These are phyloP conservation scores for Starmerella sirachaensis DNA, from an alignment of 805 yeast genomes.

Conservation along the genomic window DNA sequence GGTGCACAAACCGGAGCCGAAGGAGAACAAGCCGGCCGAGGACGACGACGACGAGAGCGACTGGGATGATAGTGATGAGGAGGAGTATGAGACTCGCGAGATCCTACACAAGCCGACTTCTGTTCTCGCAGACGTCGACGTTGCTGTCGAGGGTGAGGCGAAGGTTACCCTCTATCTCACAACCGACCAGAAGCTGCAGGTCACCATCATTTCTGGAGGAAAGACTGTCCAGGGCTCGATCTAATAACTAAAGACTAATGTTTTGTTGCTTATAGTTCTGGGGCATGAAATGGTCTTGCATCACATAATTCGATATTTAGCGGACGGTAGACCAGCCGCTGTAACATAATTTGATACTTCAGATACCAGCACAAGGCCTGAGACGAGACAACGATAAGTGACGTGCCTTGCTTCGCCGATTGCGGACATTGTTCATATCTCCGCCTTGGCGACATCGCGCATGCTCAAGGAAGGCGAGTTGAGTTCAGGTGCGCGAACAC, in stretches of 20 bases:
- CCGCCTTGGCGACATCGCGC: too few relatives aligned
- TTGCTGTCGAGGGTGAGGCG: conserved; percentile 58
- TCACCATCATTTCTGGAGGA: conserved; percentile 36
- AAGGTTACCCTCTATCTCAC: conserved; percentile 54
- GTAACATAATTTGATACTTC: too few relatives aligned
- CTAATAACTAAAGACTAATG: conserved; percentile 1
- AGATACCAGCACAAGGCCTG: too few relatives aligned
- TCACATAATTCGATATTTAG: not conserved
- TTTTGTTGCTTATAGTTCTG: not conserved
- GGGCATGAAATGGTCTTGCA: not conserved
- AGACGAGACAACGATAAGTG: too few relatives aligned
- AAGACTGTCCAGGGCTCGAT: conserved; percentile 22
- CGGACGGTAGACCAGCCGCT: too few relatives aligned
- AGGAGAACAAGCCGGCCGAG: conserved; percentile 40
- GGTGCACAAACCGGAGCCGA: conserved; percentile 65
- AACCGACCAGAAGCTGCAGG: conserved; percentile 50
- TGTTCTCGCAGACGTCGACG: conserved; percentile 63
- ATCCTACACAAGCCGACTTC: conserved; percentile 62
- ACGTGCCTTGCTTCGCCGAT: too few relatives aligned
- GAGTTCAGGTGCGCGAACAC: too few relatives aligned
- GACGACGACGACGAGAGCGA: conserved; percentile 40
- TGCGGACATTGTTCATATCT: too few relatives aligned
- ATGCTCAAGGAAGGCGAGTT: too few relatives aligned
- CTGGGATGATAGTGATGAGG: conserved; percentile 50
- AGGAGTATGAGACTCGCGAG: conserved; percentile 76